Base-by-base conservation (phyloP, 1,284 basidiomycete species). In the Meripilus lineatus region DNA sequence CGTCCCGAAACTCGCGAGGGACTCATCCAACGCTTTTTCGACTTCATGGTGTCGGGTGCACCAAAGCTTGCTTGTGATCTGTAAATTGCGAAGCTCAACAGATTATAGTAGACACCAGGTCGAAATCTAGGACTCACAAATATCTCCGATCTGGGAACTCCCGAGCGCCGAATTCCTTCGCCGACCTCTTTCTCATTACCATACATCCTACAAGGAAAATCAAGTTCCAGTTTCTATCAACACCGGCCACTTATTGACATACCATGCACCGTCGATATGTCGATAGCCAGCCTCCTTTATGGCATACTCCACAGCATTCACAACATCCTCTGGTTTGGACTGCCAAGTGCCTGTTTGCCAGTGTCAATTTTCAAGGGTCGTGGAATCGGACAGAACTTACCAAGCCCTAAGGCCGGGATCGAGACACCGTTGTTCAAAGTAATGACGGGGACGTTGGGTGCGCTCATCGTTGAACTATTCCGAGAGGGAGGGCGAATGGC, bases 121-220 rank as follows among this genome's bases (percentile, higher is more conserved):
- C 5, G 15, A 30, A 30, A n/a, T 26, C 25, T 48, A 17, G n/a
- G n/a, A 32, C 75, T 74, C 55, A 94, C 80, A 64, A 89, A 94
- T 50, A 95, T 75, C 49, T 93, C 84, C 34, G 77, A 75, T 50
- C 92, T 77, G 41, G 82, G 80, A 18, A 93, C 76, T 25, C 89
- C 90, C 42, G 83, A 84, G 35, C 74, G 75, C 56, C 74, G 79
- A 65, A 95, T 82, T 15, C 90, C 91, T 52, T 84, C 75, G 10
- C 90, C 91, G 21, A 95, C 90, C 58, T 89, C 83, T 57, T 84
- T 80, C 64, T 95, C 88, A 57, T 90, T 90, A 47, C 77, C 75
- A 55, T 86, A 83, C 6, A 62, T 71, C 76, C 78, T 79, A 30
- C 28, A 30, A 10, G 28, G n/a, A n/a, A 30, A 30, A 30, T 30